phyloP scores from a whole-genome alignment of 768 basidiomycete species.

The Suillus sp. region DNA sequence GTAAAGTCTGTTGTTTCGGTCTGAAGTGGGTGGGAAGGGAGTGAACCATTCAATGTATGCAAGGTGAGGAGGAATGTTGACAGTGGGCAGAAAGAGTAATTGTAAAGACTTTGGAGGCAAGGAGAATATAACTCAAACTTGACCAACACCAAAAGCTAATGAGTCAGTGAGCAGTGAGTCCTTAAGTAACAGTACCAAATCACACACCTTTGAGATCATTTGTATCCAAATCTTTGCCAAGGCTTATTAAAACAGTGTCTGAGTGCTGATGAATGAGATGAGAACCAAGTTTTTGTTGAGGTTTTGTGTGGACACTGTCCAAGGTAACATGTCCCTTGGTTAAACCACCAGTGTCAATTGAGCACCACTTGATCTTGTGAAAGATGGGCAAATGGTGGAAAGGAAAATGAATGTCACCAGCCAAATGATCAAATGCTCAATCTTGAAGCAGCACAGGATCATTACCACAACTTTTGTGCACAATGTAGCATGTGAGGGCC shows the following conservation, averaged over 20 bases:
- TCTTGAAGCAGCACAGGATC: neutral
- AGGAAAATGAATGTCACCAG: neutral
- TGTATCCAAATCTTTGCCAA: neutral
- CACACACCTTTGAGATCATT: neutral
- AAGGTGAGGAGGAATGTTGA: slow-evolving; percentile 21
- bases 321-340: no score
- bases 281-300: no score
- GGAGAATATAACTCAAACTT: slow-evolving; percentile 14
- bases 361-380: neutral
- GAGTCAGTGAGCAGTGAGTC: neutral
- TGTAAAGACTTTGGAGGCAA: slow-evolving; percentile 9
- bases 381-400: neutral
- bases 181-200: neutral
- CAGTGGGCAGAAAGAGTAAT: slow-evolving; percentile 21
- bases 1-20: slow-evolving; percentile 28
- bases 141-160: slow-evolving; percentile 15
- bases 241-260: neutral
- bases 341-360: neutral
- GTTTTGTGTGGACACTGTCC: no score
- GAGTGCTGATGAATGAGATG: neutral
- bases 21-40: slow-evolving; percentile 26
- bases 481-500: no score
- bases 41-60: slow-evolving; percentile 19
- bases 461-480: neutral
- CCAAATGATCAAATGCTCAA: neutral